phyloP scores from a whole-genome alignment of 768 basidiomycete species.

The Naganishia vishniacii region DNA sequence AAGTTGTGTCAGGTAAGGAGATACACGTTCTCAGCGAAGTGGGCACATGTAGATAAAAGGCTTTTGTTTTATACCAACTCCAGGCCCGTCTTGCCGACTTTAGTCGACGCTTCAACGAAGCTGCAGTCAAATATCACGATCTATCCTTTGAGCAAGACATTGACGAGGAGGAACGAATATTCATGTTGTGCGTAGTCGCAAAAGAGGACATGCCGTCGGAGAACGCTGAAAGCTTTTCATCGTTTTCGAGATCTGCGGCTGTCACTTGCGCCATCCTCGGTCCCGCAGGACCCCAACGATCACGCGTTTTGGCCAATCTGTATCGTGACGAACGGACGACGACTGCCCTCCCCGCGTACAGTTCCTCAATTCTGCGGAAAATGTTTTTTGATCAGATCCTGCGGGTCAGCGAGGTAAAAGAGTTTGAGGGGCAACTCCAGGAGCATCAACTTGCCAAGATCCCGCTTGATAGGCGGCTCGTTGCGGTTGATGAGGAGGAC shows the following conservation, averaged over 20 bases:
- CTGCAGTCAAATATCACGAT: slow-evolving; percentile 89
- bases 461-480: slow-evolving; percentile 55
- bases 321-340: slow-evolving; percentile 85
- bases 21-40: not conserved
- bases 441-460: slow-evolving; percentile 89
- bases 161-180: slow-evolving; percentile 83
- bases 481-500: slow-evolving; percentile 52
- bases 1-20: slow-evolving; percentile 43
- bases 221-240: not conserved
- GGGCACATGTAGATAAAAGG: slow-evolving; percentile 15
- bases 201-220: not conserved
- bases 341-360: slow-evolving; percentile 50
- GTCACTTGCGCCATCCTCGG: slow-evolving; percentile 95
- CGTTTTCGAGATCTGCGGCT: slow-evolving; percentile 65
- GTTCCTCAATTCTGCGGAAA: slow-evolving; percentile 75
- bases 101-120: slow-evolving; percentile 85
- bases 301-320: slow-evolving; percentile 82
- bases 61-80: slow-evolving; percentile 49
- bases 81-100: slow-evolving; percentile 94
- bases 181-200: slow-evolving; percentile 68
- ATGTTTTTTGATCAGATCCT: slow-evolving; percentile 99
- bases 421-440: slow-evolving; percentile 75
- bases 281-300: slow-evolving; percentile 92
- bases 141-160: slow-evolving; percentile 84
- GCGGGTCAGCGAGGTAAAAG: slow-evolving; percentile 77